Evolutionary conservation across 2,329 filamentous ascomycete genomes (phyloP), one percentile per base, ranked within the genome.

Genomic region (Geoglossum cookeanum): DNA sequence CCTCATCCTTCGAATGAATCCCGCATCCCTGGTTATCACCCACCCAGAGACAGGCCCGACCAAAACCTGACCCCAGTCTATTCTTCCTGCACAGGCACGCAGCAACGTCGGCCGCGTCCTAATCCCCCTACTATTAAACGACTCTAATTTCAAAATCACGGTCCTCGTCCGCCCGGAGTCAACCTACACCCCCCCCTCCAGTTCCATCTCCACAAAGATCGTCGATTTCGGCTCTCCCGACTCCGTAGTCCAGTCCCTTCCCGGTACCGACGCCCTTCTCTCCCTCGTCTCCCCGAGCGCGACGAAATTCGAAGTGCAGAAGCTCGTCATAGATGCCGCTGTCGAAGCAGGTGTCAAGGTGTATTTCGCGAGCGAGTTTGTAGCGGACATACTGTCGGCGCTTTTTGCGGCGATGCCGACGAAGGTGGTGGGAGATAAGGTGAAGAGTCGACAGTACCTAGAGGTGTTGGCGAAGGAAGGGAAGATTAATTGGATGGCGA

Each of bases 381-480:
- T 67, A 2, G 62, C 65, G 0, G 57, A 68, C 35, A 53, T 69
- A 9, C 6, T 22, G 8, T 63, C 62, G 4, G 60, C 63, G 56
- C 64, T 65, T 33, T 68, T 58, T 52, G 58, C 52, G 3, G 58
- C 65, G 7, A 2, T 69, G 15, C 67, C 67, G 6, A 64, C 68
- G 55, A 17, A 52, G 7, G 57, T 59, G 9, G 61, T 61, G 4
- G 68, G 68, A 0, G 63, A 63, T 0, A 69, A 69, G 57, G 15
- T 61, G 44, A 61, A 27, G 17, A 11, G 22, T 22, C 56, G 65
- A 13, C 55, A 59, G 52, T 66, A 67, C 37, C 58, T 69, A 7
- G 58, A 62, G 32, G 60, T 59, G 57, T 52, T 68, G n/a, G 62
- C 55, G 1, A 58, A 59, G n/a, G 57, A 62, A 4, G 63, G 61